Conservation (phyloP, 1,284 basidiomycete genomes). For the Xerocomus minutiporus region DNA sequence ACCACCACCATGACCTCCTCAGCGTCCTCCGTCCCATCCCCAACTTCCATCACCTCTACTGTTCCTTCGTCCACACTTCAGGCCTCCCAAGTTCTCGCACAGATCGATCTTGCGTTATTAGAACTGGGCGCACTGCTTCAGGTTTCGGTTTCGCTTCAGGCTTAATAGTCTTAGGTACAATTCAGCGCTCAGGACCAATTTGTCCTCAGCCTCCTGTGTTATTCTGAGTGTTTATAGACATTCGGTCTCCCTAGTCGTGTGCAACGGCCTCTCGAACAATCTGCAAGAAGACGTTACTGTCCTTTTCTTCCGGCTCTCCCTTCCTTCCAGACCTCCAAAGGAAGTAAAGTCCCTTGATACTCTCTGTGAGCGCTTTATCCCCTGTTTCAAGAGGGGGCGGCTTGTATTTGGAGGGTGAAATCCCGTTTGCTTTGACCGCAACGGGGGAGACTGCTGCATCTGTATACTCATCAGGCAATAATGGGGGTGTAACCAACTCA, state of each 20-base stretch:
- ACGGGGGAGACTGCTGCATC: conserved; percentile 17
- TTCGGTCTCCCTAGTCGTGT: conserved; percentile 14
- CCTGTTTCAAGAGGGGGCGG: conserved; percentile 5
- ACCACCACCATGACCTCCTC: conserved; percentile 5
- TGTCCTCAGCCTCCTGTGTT: neutral
- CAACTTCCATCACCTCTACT: conserved; percentile 3
- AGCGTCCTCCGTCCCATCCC: conserved; percentile 11
- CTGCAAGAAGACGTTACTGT: conserved; percentile 20
- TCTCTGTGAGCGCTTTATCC: conserved; percentile 23
- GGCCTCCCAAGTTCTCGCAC: conserved; percentile 19
- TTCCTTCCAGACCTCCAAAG: conserved; percentile 28
- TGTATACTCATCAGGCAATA: conserved; percentile 6
- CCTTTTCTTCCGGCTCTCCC: conserved; percentile 13
- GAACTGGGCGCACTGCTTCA: conserved; percentile 22
- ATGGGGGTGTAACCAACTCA: conserved; percentile 25
- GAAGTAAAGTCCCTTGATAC: conserved; percentile 34
- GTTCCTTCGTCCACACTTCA: conserved; percentile 17
- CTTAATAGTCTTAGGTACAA: neutral
- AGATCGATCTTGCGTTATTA: conserved; percentile 26
- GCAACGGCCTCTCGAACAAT: conserved; percentile 28
- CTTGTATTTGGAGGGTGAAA: conserved; percentile 4
- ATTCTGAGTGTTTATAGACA: conserved; percentile 1
- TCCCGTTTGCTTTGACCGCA: conserved; percentile 13
- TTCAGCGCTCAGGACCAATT: neutral
- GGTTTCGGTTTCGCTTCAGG: conserved; percentile 9